Conservation (phyloP, 2,329 filamentous ascomycete species). For the Fusarium sp. region DNA sequence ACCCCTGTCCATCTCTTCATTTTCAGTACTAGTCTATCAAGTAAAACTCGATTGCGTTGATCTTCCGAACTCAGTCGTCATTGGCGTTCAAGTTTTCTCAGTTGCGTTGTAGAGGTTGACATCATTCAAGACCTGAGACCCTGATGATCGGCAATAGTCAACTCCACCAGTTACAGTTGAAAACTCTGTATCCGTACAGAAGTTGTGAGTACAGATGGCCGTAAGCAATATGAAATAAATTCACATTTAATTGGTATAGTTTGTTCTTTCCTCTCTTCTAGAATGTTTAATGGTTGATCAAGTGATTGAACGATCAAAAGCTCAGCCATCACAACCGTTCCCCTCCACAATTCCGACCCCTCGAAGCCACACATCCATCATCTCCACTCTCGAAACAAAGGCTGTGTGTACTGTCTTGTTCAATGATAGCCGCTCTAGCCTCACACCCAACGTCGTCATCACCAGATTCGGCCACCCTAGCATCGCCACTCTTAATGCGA, state of each 20-base stretch:
- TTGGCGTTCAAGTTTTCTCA: constrained; percentile 4
- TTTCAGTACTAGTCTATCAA: background rate
- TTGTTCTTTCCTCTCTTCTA: background rate
- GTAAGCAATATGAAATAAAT: background rate
- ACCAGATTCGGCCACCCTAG: background rate
- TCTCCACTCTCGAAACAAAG: constrained; percentile 28
- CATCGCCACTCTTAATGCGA: constrained; percentile 29
- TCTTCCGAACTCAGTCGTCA: constrained; percentile 4
- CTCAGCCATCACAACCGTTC: background rate
- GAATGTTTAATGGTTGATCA: background rate
- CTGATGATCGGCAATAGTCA: constrained; percentile 17
- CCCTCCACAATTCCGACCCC: background rate
- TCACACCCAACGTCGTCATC: constrained; percentile 34
- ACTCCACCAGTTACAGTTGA: background rate
- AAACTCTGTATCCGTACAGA: background rate
- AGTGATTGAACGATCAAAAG: background rate
- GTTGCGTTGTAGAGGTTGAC: constrained; percentile 14
- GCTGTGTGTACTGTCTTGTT: constrained; percentile 19
- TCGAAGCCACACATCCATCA: constrained; percentile 21
- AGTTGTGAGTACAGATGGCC: background rate
- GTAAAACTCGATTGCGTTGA: background rate
- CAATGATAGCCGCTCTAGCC: constrained; percentile 26
- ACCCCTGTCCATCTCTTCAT: background rate
- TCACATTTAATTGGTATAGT: background rate
- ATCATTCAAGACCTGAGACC: constrained; percentile 25